Percentiles rank a stretch among this genome's conserved stretches.
Conservation (phyloP, 2,329 filamentous ascomycete genomes). For the Aaosphaeria pasadenensis region DNA sequence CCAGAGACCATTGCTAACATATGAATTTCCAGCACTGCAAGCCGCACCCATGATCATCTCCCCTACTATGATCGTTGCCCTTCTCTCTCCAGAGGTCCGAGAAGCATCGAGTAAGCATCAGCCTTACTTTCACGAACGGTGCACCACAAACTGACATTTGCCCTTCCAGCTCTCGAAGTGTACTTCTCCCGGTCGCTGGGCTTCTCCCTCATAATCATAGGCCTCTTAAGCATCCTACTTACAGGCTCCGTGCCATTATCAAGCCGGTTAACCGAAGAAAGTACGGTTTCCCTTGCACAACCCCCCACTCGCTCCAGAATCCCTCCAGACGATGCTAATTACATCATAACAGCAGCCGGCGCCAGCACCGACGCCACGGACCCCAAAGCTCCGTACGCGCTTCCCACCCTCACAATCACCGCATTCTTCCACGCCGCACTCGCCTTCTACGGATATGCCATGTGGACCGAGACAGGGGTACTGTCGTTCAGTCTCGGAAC, state of each 20-base stretch:
- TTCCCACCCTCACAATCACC: constrained; percentile 64
- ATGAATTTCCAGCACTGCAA: constrained; percentile 31
- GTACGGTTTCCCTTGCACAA: constrained; percentile 7
- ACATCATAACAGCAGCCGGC: constrained; percentile 17
- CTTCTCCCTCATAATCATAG: constrained; percentile 63
- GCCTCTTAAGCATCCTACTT: constrained; percentile 62
- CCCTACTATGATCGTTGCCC: constrained; percentile 59
- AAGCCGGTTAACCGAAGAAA: constrained; percentile 42
- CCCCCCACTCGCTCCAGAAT: not conserved
- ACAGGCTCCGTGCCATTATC: constrained; percentile 68
- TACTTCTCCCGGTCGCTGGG: constrained; percentile 74
- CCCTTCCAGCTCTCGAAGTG: constrained; percentile 56
- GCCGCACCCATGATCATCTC: constrained; percentile 55
- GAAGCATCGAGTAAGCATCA: constrained; percentile 50
- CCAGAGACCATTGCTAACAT: not conserved
- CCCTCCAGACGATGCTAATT: not conserved
- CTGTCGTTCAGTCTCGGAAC: constrained; percentile 61
- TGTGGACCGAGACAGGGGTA: constrained; percentile 57
- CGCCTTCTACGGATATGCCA: constrained; percentile 60
- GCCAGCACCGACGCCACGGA: constrained; percentile 33
- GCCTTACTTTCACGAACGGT: not conserved
- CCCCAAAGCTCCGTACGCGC: constrained; percentile 49
- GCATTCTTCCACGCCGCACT: constrained; percentile 61
- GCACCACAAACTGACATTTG: constrained; percentile 2
- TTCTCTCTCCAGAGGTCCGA: constrained; percentile 58